Evolutionary conservation across 2,329 filamentous ascomycete genomes (phyloP), one percentile per base, ranked within the genome.

Genomic region (Gremmenia infestans): DNA sequence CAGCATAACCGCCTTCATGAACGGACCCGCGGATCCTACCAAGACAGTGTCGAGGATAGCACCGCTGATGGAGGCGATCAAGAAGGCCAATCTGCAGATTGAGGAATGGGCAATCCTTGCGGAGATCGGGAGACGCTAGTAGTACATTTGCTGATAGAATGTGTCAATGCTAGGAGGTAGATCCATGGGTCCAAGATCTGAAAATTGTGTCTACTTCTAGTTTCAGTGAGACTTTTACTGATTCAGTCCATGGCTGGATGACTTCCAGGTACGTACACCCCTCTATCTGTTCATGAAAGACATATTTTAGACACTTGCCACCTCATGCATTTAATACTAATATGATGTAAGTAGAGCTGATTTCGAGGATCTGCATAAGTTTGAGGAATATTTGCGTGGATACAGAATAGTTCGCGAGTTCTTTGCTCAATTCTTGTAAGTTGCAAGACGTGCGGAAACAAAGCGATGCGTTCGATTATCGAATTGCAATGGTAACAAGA

Each of bases 231-330:
- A 83, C 70, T n/a, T 89, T 87, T 65, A 64, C 66, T 23, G 83
- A 83, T 65, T 86, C 87, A 77, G 78, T 85, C 67, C 86, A 89
- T 71, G 86, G 86, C 46, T 89, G 85, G 85, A 89, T 89, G 86
- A 83, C 82, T 1, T 85, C 86, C 1, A 79, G 85, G 25, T 76
- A 51, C 17, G 60, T 47, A 17, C 35, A 19, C 17, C 39, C n/a
- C 9, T 12, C 19, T 12, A 15, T 52, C 5, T 15, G 14, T 17
- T 15, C n/a, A n/a, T n/a, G 37, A n/a, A 39, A 39, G 9, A 17
- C 37, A 39, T 39, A 39, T 32, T 19, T 6, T 14, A 17, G 28
- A 8, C 7, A 32, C 28, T 45, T 45, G 6, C 25, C n/a, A 12
- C 0, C 37, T 37, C 5, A 15, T 48, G 7, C 7, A 35, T 28